Evolutionary conservation across 331 rosid species (phyloP).

Genomic region (Phaseolus coccineus): DNA sequence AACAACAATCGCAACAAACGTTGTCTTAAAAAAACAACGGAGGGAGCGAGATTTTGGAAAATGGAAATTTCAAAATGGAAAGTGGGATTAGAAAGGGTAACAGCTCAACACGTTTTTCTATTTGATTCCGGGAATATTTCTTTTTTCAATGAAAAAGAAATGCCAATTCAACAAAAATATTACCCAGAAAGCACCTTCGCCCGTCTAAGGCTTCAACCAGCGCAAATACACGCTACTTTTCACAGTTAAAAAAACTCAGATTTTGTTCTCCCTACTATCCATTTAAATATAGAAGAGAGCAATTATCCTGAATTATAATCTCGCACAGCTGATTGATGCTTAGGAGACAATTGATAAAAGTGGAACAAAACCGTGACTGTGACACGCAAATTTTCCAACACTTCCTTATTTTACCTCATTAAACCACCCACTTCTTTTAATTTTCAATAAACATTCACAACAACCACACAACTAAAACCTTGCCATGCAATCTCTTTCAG

Average conservation of each 20-base stretch:
- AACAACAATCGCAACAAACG: conserved; percentile 54
- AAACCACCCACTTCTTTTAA: conserved; percentile 51
- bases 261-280: neutral
- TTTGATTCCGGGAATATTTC: conserved; percentile 50
- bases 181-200: conserved; percentile 51
- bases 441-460: conserved; percentile 45
- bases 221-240: neutral
- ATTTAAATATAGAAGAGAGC: conserved; percentile 25
- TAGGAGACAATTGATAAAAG: conserved; percentile 31
- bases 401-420: neutral
- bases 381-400: conserved; percentile 47
- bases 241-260: conserved; percentile 16
- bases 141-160: neutral
- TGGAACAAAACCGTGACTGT: conserved; percentile 38
- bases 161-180: conserved; percentile 28
- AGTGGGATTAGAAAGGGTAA: conserved; percentile 48
- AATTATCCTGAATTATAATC: conserved; percentile 38
- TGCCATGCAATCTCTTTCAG: conserved; percentile 5
- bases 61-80: conserved; percentile 33
- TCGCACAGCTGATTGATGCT: neutral
- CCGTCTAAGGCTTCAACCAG: conserved; percentile 40
- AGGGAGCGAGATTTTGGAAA: conserved; percentile 16
- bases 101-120: conserved; percentile 87
- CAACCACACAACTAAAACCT: conserved; percentile 46
- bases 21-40: conserved; percentile 35